Base-by-base conservation (phyloP, 2,329 filamentous ascomycete genomes). In the Sporothrix brunneoviolacea region DNA sequence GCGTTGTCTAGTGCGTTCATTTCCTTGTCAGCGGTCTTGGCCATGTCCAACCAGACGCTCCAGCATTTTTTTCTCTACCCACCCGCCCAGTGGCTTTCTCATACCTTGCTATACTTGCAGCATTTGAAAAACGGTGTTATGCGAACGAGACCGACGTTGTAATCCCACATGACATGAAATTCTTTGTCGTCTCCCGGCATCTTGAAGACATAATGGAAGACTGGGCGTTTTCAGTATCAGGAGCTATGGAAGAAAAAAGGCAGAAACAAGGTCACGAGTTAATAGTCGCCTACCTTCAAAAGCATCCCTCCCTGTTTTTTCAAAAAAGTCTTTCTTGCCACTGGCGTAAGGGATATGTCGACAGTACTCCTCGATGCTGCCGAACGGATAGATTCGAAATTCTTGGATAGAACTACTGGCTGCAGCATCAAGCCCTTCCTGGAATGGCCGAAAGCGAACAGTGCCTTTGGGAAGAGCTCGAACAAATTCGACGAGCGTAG, bases 71-170 rank as follows among this genome's bases (percentile, higher is more conserved):
- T 12, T 32, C 9, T 33, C 10, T 13, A 36, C 15, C 6, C 24
- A 10, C 10, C 35, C 15, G 36, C 8, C 8, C 5, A 21, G 36
- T 18, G 16, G 18, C 6, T 7, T n/a, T 40, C n/a, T 24, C 73
- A 62, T 64, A 90, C 91, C 82, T 98, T 98, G 57, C 84, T 79
- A 63, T 91, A 91, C 56, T 85, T 83, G 64, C 84, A 84, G 58
- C 87, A 90, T 66, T 95, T 95, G 77, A 97, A 97, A 64, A 97
- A 88, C 24, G 90, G 86, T 2, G 91, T 96, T 68, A 95, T 94
- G 55, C 91, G 84, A 55, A 97, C 91, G 27, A 97, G 82, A 8
- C 93, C 93, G 55, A 91, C 82, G 60, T 94, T 91, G 70, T 96
- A 96, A 67, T 98, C 93, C 93, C 93, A 98, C 80, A 96, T 90